These are phyloP conservation scores for Quercus lobata DNA, from an alignment of 331 rosid species.

Conservation along the genomic window DNA sequence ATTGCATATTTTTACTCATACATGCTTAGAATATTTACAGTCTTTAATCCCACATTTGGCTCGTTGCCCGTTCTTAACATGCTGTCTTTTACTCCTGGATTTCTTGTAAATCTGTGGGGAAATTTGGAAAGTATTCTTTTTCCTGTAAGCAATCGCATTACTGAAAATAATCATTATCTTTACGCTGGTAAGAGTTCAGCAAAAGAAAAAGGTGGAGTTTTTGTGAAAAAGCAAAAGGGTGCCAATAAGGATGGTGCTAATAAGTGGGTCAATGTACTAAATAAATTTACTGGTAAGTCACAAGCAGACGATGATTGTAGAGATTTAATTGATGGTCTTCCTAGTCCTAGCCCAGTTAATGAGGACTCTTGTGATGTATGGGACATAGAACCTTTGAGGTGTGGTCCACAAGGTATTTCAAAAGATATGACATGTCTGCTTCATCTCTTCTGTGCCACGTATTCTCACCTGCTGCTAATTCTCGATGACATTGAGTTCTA, in stretches of 20 bases:
- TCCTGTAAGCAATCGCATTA: conserved; percentile 34
- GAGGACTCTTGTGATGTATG: conserved; percentile 59
- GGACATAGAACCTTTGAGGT: conserved; percentile 73
- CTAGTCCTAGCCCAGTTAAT: conserved; percentile 43
- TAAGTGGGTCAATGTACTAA: conserved; percentile 74
- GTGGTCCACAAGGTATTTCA: conserved; percentile 80
- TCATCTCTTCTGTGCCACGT: conserved; percentile 89
- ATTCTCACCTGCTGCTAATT: conserved; percentile 89
- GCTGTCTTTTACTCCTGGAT: conserved; percentile 95
- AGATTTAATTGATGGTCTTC: conserved; percentile 29
- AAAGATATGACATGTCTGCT: conserved; percentile 65
- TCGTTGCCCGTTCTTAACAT: conserved; percentile 76
- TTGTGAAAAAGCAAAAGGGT: conserved; percentile 50
- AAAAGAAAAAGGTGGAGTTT: conserved; percentile 34
- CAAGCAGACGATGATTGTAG: conserved; percentile 37
- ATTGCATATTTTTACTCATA: conserved; percentile 71
- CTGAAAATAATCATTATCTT: conserved; percentile 21
- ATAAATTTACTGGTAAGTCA: conserved; percentile 75
- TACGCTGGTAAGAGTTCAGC: conserved; percentile 26
- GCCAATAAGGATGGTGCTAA: conserved; percentile 52
- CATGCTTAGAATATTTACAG: conserved; percentile 65
- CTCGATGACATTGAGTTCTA: conserved; percentile 97
- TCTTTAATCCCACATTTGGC: conserved; percentile 63
- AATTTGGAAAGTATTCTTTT: conserved; percentile 61
- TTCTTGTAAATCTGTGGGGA: conserved; percentile 72